phyloP scores from a whole-genome alignment of 768 basidiomycete species.

The Crassisporium funariophilum region DNA sequence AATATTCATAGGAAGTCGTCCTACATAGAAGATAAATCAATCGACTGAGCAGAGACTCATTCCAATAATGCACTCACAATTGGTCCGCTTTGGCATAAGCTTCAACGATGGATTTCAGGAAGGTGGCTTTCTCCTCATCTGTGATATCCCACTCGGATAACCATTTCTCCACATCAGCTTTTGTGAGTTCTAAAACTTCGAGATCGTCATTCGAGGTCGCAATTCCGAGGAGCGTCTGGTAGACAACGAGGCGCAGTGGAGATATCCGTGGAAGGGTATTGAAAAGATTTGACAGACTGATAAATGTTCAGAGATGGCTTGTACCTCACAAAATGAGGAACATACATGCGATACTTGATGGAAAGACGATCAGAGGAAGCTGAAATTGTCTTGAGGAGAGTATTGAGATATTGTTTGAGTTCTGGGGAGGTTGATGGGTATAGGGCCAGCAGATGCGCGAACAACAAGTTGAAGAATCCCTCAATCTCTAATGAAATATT shows the following conservation, averaged over 20 bases:
- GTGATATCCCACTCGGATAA: conserved; percentile 73
- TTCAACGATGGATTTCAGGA: conserved; percentile 65
- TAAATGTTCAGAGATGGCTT: conserved; percentile 9
- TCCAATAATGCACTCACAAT: conserved; percentile 46
- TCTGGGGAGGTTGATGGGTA: conserved; percentile 58
- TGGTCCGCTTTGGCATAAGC: conserved; percentile 59
- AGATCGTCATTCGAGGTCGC: conserved; percentile 65
- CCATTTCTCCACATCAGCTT: conserved; percentile 72
- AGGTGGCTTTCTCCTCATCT: conserved; percentile 60
- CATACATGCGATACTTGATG: conserved; percentile 79
- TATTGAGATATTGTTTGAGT: conserved; percentile 49
- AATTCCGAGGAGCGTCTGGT: conserved; percentile 59
- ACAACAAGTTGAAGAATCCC: conserved; percentile 86
- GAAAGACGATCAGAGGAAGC: conserved; percentile 53
- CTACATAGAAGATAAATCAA: conserved; percentile 35
- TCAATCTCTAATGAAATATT: conserved; percentile 56
- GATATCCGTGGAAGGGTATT: conserved; percentile 73
- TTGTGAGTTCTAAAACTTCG: conserved; percentile 59
- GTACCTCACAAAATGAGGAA: conserved; percentile 12
- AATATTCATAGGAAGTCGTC: conserved; percentile 62
- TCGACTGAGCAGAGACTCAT: background rate
- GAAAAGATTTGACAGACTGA: conserved; percentile 80
- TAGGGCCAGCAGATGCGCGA: conserved; percentile 68
- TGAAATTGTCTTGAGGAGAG: conserved; percentile 57
- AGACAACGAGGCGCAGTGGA: conserved; percentile 62